Percentiles rank a stretch among this genome's conserved stretches.
phyloP scores from a whole-genome alignment of 108 stramenopile species.

The Seminavis robusta region DNA sequence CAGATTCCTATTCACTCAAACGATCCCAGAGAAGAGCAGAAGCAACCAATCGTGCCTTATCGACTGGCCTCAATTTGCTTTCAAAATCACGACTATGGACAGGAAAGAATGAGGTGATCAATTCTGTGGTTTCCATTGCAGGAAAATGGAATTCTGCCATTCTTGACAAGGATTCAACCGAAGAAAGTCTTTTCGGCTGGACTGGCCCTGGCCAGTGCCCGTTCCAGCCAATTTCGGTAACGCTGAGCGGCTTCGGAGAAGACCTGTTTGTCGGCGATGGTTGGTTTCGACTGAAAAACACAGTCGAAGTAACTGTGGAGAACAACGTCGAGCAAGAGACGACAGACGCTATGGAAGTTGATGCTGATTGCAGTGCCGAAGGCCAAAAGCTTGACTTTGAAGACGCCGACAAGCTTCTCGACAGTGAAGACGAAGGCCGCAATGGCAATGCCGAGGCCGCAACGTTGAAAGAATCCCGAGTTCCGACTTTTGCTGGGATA shows the following conservation, averaged over 20 bases:
- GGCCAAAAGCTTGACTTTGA: conserved; percentile 26
- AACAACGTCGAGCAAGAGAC: conserved; percentile 14
- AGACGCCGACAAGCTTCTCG: conserved; percentile 17
- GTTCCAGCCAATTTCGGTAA: too few relatives aligned
- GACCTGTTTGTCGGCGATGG: conserved; percentile 1
- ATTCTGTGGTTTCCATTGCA: conserved; percentile 18
- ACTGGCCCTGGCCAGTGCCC: too few relatives aligned
- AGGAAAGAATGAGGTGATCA: conserved; percentile 62
- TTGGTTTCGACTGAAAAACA: not conserved
- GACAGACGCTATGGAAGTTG: conserved; percentile 8
- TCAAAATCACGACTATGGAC: conserved; percentile 61
- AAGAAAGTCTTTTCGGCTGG: too few relatives aligned
- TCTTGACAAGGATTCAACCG: too few relatives aligned
- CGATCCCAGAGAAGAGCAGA: conserved; percentile 43
- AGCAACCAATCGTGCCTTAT: conserved; percentile 35
- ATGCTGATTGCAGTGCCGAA: conserved; percentile 26
- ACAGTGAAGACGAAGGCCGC: conserved; percentile 17
- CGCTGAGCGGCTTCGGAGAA: too few relatives aligned
- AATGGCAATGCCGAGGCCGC: not conserved
- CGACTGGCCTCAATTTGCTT: conserved; percentile 43
- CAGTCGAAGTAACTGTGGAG: conserved; percentile 7
- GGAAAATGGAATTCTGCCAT: conserved; percentile 26
- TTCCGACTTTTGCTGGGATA: conserved; percentile 45
- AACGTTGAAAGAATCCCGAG: not conserved
- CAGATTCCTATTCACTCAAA: not conserved